Evolutionary conservation across 768 basidiomycete species (phyloP).

Genomic region (Kwoniella newhampshirensis): DNA sequence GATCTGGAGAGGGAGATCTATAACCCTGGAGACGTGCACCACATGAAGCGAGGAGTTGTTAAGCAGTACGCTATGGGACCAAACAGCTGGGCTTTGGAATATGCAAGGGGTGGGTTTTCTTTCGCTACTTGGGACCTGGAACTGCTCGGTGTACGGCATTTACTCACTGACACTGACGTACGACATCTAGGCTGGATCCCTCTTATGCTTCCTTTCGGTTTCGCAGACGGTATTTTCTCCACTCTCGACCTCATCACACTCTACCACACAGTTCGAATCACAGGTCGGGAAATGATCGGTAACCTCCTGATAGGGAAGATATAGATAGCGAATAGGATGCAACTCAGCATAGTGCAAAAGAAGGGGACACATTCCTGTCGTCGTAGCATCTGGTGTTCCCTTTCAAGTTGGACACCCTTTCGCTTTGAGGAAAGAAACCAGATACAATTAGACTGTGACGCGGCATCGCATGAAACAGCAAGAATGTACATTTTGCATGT

Average conservation of each 20-base stretch:
- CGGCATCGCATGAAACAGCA: too few relatives aligned
- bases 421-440: too few relatives aligned
- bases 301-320: constrained; percentile 88
- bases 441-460: too few relatives aligned
- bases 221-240: constrained; percentile 78
- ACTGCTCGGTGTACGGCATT: not conserved
- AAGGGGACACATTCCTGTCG: too few relatives aligned
- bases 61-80: constrained; percentile 99
- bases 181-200: constrained; percentile 84
- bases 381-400: too few relatives aligned
- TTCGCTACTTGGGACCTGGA: not conserved
- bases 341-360: too few relatives aligned
- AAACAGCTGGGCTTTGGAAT: constrained; percentile 93
- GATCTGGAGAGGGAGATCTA: constrained; percentile 81
- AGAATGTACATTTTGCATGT: too few relatives aligned
- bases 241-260: constrained; percentile 84
- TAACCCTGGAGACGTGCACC: constrained; percentile 76
- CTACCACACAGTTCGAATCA: constrained; percentile 72
- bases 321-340: too few relatives aligned
- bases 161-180: not conserved
- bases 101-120: constrained; percentile 71
- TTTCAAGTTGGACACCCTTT: too few relatives aligned
- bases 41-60: constrained; percentile 73
- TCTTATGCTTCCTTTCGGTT: constrained; percentile 89
- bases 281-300: constrained; percentile 74